Evolutionary conservation across 192 early-diverging fungal genomes (phyloP).

Genomic region (Phycomyces blakesleeanus): DNA sequence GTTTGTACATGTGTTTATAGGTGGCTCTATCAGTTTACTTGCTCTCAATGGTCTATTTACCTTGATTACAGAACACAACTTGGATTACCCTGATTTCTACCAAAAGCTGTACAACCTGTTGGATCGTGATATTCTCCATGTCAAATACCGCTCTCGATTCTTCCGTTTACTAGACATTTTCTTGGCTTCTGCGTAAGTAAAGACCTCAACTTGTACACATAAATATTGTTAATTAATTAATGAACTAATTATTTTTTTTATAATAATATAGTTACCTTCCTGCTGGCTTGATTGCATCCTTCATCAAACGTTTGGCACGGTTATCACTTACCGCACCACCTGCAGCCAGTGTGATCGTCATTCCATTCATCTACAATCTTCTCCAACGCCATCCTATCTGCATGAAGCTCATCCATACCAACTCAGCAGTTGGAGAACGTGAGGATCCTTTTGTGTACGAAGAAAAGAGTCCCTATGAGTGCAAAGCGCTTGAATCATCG

Average conservation of each 20-base stretch:
- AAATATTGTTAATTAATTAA: too few relatives aligned
- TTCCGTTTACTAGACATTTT: conserved; percentile 90
- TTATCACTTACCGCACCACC: conserved; percentile 82
- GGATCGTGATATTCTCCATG: conserved; percentile 85
- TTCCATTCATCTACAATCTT: conserved; percentile 93
- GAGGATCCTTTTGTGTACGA: conserved; percentile 49
- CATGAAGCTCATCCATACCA: conserved; percentile 81
- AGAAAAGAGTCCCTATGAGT: conserved; percentile 76
- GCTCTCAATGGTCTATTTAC: conserved; percentile 96
- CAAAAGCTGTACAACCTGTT: conserved; percentile 89
- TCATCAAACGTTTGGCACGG: conserved; percentile 88
- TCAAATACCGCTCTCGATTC: conserved; percentile 94
- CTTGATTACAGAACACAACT: conserved; percentile 89
- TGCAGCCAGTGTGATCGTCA: conserved; percentile 72
- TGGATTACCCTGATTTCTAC: conserved; percentile 99
- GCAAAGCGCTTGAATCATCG: conserved; percentile 76
- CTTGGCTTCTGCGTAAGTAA: conserved; percentile 75
- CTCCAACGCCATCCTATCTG: conserved; percentile 88
- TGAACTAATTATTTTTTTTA: background rate
- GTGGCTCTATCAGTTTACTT: conserved; percentile 85
- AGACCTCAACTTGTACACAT: too few relatives aligned
- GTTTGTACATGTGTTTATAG: too few relatives aligned
- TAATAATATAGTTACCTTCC: conserved; percentile 67
- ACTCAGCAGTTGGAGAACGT: conserved; percentile 30
- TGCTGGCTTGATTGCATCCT: conserved; percentile 86